A percentile compares a stretch with the other conserved stretches of the same genome.
Evolutionary conservation across 202 grass and related monocot species (phyloP).

Genomic region (Zoysia matrella): DNA sequence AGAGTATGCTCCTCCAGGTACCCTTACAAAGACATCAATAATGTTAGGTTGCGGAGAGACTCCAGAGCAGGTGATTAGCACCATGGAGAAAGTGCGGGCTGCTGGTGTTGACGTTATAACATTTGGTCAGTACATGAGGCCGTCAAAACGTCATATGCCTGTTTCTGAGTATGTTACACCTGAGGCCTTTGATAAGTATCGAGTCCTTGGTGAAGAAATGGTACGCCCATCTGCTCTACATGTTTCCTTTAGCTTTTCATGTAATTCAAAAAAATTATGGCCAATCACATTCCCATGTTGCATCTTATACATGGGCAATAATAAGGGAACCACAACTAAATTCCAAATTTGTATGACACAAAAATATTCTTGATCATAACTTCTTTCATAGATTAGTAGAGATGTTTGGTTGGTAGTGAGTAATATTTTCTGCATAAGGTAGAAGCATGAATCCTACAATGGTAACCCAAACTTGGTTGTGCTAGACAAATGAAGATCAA

Average conservation of each 20-base stretch:
- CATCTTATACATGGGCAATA: not conserved
- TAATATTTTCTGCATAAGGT: not conserved
- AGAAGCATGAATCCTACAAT: not conserved
- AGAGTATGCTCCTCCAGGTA: slow-evolving; percentile 84
- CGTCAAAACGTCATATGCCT: slow-evolving; percentile 96
- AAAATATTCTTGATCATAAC: not conserved
- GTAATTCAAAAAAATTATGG: not conserved
- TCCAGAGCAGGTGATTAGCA: slow-evolving; percentile 84
- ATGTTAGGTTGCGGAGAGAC: slow-evolving; percentile 96
- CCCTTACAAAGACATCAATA: slow-evolving; percentile 93
- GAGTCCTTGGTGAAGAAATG: slow-evolving; percentile 80
- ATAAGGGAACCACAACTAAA: not conserved
- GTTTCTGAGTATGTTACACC: slow-evolving; percentile 95
- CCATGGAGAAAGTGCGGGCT: slow-evolving; percentile 92
- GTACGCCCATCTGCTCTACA: slow-evolving; percentile 40
- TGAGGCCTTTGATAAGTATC: slow-evolving; percentile 87
- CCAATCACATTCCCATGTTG: not conserved
- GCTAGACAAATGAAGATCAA: not conserved
- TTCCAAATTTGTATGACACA: not conserved
- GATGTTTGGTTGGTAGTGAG: not conserved
- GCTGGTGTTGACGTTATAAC: slow-evolving; percentile 97
- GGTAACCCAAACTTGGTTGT: not conserved
- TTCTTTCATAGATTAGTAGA: not conserved
- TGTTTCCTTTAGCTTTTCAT: not conserved
- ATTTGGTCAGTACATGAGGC: slow-evolving; percentile 99